Evolutionary conservation across 805 yeast species (phyloP).

Genomic region (Teunomyces funiuensis): DNA sequence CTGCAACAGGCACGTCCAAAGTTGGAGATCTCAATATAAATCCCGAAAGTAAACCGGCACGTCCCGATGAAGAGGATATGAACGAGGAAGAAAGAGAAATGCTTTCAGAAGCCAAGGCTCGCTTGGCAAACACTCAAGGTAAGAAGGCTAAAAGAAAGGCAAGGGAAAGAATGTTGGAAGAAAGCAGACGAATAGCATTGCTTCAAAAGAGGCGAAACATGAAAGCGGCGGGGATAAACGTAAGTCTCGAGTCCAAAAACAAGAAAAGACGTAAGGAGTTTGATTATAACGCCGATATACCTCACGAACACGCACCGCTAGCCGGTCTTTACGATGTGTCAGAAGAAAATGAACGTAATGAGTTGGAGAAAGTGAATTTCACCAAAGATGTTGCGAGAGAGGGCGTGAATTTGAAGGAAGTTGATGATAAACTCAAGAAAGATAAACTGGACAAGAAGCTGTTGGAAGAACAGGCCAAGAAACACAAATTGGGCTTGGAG

Average conservation of each 20-base stretch:
- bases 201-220: slow-evolving; percentile 79
- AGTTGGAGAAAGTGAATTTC: slow-evolving; percentile 38
- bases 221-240: slow-evolving; percentile 72
- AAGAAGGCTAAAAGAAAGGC: slow-evolving; percentile 90
- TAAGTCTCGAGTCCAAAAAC: slow-evolving; percentile 50
- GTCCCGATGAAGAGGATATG: slow-evolving; percentile 75
- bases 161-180: slow-evolving; percentile 79
- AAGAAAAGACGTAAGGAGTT: slow-evolving; percentile 58
- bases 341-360: slow-evolving; percentile 53
- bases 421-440: slow-evolving; percentile 29
- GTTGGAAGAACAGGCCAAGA: slow-evolving; percentile 15
- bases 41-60: slow-evolving; percentile 77
- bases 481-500: slow-evolving; percentile 21
- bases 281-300: slow-evolving; percentile 82
- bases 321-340: slow-evolving; percentile 67
- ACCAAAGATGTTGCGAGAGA: slow-evolving; percentile 40
- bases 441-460: slow-evolving; percentile 24
- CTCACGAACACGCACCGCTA: slow-evolving; percentile 70
- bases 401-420: slow-evolving; percentile 46
- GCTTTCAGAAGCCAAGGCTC: slow-evolving; percentile 91
- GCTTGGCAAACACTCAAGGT: slow-evolving; percentile 90
- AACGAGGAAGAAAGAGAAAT: slow-evolving; percentile 89
- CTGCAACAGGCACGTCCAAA: slow-evolving; percentile 41
- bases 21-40: slow-evolving; percentile 64
- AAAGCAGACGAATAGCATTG: slow-evolving; percentile 71